A percentile compares a stretch with the other conserved stretches of the same genome.
Evolutionary conservation across 768 basidiomycete genomes (phyloP).

Genomic region (Rhizopogon vesiculosus): DNA sequence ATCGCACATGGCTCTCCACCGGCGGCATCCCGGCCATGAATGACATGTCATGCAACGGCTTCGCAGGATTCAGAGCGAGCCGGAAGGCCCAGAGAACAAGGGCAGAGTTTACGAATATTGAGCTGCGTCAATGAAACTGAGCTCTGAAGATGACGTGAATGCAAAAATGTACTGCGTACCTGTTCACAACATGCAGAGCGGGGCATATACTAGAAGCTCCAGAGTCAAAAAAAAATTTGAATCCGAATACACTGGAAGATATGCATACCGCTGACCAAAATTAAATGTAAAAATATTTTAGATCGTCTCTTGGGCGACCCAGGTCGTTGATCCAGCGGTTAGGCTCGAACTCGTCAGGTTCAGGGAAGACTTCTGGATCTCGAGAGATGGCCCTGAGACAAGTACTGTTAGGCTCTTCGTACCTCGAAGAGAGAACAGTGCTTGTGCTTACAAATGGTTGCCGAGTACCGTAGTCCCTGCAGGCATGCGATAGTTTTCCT

Average conservation of each 20-base stretch:
- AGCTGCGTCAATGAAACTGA: background rate
- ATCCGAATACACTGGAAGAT: background rate
- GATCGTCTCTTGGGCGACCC: constrained; percentile 39
- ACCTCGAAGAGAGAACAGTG: background rate
- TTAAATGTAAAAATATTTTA: constrained; percentile 51
- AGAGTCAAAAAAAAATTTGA: background rate
- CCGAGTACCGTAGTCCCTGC: constrained; percentile 15
- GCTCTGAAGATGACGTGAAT: background rate
- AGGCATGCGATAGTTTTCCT: constrained; percentile 22
- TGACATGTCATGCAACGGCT: background rate
- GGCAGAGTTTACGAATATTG: background rate
- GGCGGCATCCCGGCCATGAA: background rate
- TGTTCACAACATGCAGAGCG: constrained; percentile 40
- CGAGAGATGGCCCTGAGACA: constrained; percentile 1
- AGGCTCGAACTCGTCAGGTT: constrained; percentile 48
- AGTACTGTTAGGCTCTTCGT: background rate
- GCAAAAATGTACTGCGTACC: constrained; percentile 14
- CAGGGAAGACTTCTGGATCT: constrained; percentile 20
- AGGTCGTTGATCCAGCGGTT: constrained; percentile 46
- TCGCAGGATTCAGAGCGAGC: background rate
- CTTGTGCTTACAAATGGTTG: constrained; percentile 11
- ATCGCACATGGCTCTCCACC: background rate
- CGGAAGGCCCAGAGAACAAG: background rate
- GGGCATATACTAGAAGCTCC: constrained; percentile 42
- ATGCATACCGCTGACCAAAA: constrained; percentile 39